Evolutionary conservation across 2,329 filamentous ascomycete species (phyloP), one percentile per base, ranked within the genome.

Genomic region (Stagonosporopsis rhizophila): DNA sequence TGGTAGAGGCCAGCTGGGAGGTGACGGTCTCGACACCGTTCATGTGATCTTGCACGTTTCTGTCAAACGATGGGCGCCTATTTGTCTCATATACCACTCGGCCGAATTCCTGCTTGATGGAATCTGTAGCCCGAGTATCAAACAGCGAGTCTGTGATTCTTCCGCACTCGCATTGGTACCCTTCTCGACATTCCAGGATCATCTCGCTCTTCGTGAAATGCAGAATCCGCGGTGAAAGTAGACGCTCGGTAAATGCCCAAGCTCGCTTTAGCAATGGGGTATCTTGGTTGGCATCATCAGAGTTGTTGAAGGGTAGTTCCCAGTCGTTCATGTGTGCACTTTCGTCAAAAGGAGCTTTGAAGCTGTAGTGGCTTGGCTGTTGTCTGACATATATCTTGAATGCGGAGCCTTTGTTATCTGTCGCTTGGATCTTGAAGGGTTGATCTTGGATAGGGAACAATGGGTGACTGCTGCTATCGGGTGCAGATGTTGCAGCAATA

Each of bases 141-240:
- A 67, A 74, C 0, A 53, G 61, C 8, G 57, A 46, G 38, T 75
- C 61, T n/a, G 67, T 62, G 20, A 75, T 73, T 11, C 72, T 63
- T 25, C 69, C 71, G 44, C 73, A 75, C 56, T 75, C 73, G 56
- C 73, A 75, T 41, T 72, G 70, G 45, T 73, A 71, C 23, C 65
- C 69, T 61, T 74, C 66, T 34, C 71, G 64, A 27, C 77, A 79
- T 58, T 75, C 72, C 12, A 75, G 48, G 34, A 75, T 71, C 70
- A 75, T 71, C 39, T 75, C 72, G 47, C 66, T 73, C 41, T 66
- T 67, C 6, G 71, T 73, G 40, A 75, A 73, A 44, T 75, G 71
- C 3, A 75, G 54, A 12, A 74, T 65, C 6, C 72, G 66, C 2
- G 67, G 62, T 11, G 72, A 73, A 4, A 75, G 61, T 1, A 75